Base-by-base conservation (phyloP, 169 alveolate species). In the Cryptosporidium tyzzeri region DNA sequence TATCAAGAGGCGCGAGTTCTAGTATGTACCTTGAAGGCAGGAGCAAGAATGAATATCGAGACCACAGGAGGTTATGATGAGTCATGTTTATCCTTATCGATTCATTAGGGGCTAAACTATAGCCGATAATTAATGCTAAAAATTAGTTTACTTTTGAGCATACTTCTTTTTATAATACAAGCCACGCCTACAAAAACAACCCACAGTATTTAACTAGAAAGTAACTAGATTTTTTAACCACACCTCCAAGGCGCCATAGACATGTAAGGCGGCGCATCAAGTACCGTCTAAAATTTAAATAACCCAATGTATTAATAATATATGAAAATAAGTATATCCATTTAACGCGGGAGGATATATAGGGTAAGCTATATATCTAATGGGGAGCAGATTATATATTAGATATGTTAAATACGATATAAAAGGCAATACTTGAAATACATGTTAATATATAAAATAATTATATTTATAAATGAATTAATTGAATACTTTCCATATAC, bases 351-450 rank as follows among this genome's bases (percentile, higher is more conserved):
- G 51, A 35, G 21, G 69, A 39, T 45, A 51, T 53, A 37, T 59
- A n/a, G 12, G 86, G 45, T 58, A 73, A 4, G 31, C 70, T 37
- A 29, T 35, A 73, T 73, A 73, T 53, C 21, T 73, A 53, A 26
- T 59, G 12, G 62, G 68, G 70, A 73, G 26, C 67, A n/a, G 35
- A 23, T 55, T 51, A 5, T 53, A 58, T 44, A 31, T 53, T n/a
- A 21, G 86, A 73, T 53, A 55, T 48, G 55, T 48, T 48, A 44
- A 44, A 44, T 48, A 48, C 55, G 10, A 1, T 48, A 48, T 48
- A 14, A 48, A 45, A 12, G 21, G 18, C 16, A n/a, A 29, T 73
- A 31, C 44, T 35, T 65, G 71, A n/a, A 65, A 33, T 65, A 65
- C 18, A 18, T 31, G 29, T 14, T 48, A 48, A 14, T 23, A 53